These are phyloP conservation scores for Dothideomycetes sp. DNA, from an alignment of 2,329 filamentous ascomycete genomes.

Conservation along the genomic window DNA sequence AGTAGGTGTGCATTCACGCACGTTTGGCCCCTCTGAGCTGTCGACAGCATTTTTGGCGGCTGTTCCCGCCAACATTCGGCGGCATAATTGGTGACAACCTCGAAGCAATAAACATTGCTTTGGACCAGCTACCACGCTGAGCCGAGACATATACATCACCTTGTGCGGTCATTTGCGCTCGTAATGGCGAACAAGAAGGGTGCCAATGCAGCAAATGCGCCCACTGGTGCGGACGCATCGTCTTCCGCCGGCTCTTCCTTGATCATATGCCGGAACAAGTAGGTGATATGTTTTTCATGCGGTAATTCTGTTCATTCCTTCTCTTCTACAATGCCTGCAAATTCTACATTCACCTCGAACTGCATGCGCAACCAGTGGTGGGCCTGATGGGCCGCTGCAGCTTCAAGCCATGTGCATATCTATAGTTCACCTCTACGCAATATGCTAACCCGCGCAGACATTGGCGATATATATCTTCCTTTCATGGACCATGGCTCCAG, in stretches of 20 bases:
- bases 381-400: too few species aligned
- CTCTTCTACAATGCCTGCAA: not conserved
- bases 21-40: too few species aligned
- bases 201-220: constrained; percentile 11
- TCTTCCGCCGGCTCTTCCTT: constrained; percentile 38
- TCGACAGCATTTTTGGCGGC: too few species aligned
- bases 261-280: constrained; percentile 58
- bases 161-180: not conserved
- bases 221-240: constrained; percentile 10
- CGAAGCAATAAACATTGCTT: too few species aligned
- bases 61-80: too few species aligned
- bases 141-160: too few species aligned
- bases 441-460: constrained; percentile 44
- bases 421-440: not conserved
- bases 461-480: constrained; percentile 76
- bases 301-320: too few species aligned
- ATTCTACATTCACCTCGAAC: not conserved
- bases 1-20: too few species aligned
- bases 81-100: too few species aligned
- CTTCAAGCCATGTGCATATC: too few species aligned
- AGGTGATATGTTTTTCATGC: constrained; percentile 6
- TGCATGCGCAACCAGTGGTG: too few species aligned
- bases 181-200: constrained; percentile 23
- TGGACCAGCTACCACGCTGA: too few species aligned
- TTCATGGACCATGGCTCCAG: constrained; percentile 74